Evolutionary conservation across 1,284 basidiomycete species (phyloP), one percentile per base, ranked within the genome.

Genomic region (Apiotrichum siamense): DNA sequence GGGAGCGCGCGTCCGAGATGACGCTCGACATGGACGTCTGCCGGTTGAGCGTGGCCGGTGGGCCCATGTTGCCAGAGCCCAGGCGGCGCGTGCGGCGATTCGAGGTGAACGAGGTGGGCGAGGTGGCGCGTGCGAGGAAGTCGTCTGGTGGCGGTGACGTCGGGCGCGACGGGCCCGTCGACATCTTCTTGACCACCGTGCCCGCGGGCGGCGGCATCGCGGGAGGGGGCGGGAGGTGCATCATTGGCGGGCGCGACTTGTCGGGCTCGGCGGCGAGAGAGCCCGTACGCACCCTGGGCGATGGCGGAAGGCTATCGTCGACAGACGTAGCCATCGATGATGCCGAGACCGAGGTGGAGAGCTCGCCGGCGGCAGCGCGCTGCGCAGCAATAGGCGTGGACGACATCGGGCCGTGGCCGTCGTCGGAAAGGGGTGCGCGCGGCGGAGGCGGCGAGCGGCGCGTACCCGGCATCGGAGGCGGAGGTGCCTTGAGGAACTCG

Each of bases 131-230:
- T 60, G 87, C 83, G 55, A 92, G 83, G 61, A 90, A 84, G 53
- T 94, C 89, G 13, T 85, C 78, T 5, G 90, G 91, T 6, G 90
- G 89, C 1, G 91, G 89, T 0, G 91, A 94, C 0, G 83, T 86
- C 0, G 91, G 89, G 44, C 89, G 79, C 20, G 86, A 32, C 9
- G 84, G 83, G 26, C 63, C 65, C 24, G 65, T 67, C 3, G 67
- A 67, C 65, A 69, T 69, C 54, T 67, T 72, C 61, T 69, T 73
- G 57, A 60, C 42, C 7, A 64, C 58, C 0, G 61, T 50, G 7
- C 70, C 78, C 0, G 83, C 76, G 11, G 89, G 87, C 9, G 90
- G 90, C 0, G 87, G 89, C 56, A 79, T 77, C 53, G 82, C 81
- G 10, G 88, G 88, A 0, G 89, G 89, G 7, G 88, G 89, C 2